A percentile compares a stretch with the other conserved stretches of the same genome.
phyloP scores from a whole-genome alignment of 257 asterid species.

The Ehretia macrophylla region DNA sequence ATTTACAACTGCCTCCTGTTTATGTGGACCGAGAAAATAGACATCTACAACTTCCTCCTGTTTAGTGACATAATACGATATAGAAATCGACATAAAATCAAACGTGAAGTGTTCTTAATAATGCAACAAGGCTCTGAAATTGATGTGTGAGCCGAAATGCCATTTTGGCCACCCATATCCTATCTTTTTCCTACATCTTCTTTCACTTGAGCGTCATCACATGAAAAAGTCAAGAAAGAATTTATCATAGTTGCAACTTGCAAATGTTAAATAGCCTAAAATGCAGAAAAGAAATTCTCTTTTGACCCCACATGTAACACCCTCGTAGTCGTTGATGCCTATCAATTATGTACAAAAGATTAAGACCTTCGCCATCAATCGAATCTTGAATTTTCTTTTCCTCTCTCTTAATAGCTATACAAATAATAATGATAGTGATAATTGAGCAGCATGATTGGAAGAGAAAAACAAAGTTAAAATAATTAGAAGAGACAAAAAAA shows the following conservation, averaged over 20 bases:
- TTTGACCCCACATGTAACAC: constrained; percentile 1
- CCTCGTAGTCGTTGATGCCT: background rate
- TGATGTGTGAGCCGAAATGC: background rate
- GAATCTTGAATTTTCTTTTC: constrained; percentile 1
- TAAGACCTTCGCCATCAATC: background rate
- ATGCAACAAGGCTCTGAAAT: constrained; percentile 3
- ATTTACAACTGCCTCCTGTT: no score
- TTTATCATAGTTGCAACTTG: background rate
- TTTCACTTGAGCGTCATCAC: background rate
- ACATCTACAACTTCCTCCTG: no score
- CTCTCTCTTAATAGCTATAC: background rate
- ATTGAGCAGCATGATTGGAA: constrained; percentile 10
- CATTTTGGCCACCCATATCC: background rate
- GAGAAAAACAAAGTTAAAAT: constrained; percentile 15
- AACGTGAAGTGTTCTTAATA: background rate
- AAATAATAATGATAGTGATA: constrained; percentile 11
- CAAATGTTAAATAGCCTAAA: background rate
- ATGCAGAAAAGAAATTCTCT: background rate
- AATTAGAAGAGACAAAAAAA: constrained; percentile 15
- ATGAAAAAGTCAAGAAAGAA: background rate
- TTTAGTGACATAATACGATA: no score
- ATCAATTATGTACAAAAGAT: constrained; percentile 2
- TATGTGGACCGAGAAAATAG: no score
- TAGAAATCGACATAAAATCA: background rate
- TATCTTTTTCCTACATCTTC: background rate